Evolutionary conservation across 192 early-diverging fungal species (phyloP).

Genomic region (Diversispora eburnea): DNA sequence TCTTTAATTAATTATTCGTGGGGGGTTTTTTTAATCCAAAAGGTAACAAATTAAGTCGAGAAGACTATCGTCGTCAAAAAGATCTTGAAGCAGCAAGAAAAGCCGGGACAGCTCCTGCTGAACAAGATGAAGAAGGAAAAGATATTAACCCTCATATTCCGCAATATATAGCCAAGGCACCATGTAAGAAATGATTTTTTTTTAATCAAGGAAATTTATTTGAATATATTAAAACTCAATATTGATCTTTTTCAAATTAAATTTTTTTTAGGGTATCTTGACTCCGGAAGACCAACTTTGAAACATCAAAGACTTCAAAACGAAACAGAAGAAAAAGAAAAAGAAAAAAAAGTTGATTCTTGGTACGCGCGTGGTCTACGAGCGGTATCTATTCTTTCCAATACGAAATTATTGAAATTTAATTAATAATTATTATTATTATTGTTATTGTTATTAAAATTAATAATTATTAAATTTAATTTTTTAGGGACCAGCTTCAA

Average conservation of each 20-base stretch:
- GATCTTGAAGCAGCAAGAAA: conserved; percentile 95
- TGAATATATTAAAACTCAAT: not conserved
- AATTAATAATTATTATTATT: too few species aligned
- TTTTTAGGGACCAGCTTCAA: conserved; percentile 65
- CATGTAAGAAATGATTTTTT: conserved; percentile 51
- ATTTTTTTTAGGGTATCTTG: conserved; percentile 56
- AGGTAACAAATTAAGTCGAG: conserved; percentile 77
- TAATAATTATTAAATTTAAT: too few species aligned
- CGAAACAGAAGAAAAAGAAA: conserved; percentile 27
- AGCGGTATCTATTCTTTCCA: conserved; percentile 28
- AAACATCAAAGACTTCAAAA: conserved; percentile 75
- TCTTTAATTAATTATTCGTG: too few species aligned
- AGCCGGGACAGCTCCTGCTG: conserved; percentile 85
- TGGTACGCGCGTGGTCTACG: conserved; percentile 81
- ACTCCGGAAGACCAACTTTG: conserved; percentile 75
- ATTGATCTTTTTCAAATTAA: conserved; percentile 5
- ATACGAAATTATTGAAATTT: too few species aligned
- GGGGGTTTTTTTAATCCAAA: not conserved
- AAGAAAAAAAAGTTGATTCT: conserved; percentile 42
- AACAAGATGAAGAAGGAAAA: conserved; percentile 80
- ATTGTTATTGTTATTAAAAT: too few species aligned
- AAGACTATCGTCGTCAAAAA: conserved; percentile 93
- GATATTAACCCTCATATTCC: conserved; percentile 99
- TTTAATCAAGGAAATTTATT: conserved; percentile 39
- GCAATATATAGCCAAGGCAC: conserved; percentile 91